Evolutionary conservation across 441 rosid species (phyloP), one percentile per base, ranked within the genome.

Genomic region (Erodium texanum): DNA sequence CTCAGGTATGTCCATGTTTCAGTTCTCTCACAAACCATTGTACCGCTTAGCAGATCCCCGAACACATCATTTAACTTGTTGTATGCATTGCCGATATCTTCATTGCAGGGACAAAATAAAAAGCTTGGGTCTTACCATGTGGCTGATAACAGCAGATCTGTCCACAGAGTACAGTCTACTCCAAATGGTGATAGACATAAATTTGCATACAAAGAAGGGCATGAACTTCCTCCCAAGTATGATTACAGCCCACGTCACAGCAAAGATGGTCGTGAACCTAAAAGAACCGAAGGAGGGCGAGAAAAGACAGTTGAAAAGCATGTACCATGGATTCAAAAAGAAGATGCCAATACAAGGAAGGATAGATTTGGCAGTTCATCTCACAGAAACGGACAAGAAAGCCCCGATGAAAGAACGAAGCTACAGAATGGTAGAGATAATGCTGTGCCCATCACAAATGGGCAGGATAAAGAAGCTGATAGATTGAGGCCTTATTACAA

Each of bases 321-420:
- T 52, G 59, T 22, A 52, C 59, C 59, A 7, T 52, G 59, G 59
- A 52, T 52, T 52, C 80, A 62, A 34, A 79, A 78, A 72, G 89
- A 78, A 68, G 89, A 81, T 65, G 6, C 68, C 68, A 62, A 74
- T 75, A 74, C 71, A 64, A 81, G 75, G 75, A 74, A 81, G 29
- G 83, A 78, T 12, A 78, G 84, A 70, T 78, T 76, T 58, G 80
- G 81, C 74, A 70, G 78, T 77, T 82, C 83, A 68, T 75, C 90
- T 71, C 72, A 67, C 52, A 72, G 74, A 71, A 85, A 73, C 68
- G 77, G 77, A 73, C 68, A 50, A 41, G 79, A 79, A 58, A 66
- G 66, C 64, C 43, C 43, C 7, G 75, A 75, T 56, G 23, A 67
- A 65, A 81, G 69, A 70, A 36, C 61, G 66, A 81, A 77, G 75